Conservation (phyloP, 2,329 filamentous ascomycete genomes). For the Helotiales sp. region DNA sequence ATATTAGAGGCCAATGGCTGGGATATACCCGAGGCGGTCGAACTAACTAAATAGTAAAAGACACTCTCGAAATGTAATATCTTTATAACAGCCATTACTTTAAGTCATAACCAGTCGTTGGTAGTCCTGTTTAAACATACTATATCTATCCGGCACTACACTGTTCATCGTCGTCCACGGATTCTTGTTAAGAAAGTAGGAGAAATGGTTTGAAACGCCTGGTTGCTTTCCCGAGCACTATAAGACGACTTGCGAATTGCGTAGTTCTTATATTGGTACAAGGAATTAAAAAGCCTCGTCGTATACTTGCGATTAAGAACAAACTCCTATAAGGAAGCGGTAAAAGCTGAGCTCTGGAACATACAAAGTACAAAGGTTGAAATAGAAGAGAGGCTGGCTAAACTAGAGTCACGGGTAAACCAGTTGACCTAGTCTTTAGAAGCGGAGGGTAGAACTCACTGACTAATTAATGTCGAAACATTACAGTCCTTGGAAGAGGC, state of each 20-base stretch:
- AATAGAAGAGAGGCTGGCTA: neutral
- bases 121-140: neutral
- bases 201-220: neutral
- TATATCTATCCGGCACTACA: neutral
- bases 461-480: neutral
- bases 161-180: neutral
- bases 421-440: neutral
- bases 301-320: neutral
- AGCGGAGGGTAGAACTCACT: neutral
- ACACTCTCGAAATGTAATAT: neutral
- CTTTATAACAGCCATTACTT: neutral
- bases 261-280: neutral
- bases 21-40: neutral
- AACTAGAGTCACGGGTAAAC: neutral
- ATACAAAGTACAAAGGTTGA: neutral
- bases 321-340: neutral
- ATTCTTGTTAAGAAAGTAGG: neutral
- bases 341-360: neutral
- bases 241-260: neutral
- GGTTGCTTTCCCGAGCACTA: neutral
- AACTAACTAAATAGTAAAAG: neutral
- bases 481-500: neutral
- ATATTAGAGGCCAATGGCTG: neutral
- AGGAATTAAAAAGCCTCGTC: neutral
- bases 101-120: neutral